phyloP scores from a whole-genome alignment of 306 rosid genomes.

The Pterocarpus santalinus region DNA sequence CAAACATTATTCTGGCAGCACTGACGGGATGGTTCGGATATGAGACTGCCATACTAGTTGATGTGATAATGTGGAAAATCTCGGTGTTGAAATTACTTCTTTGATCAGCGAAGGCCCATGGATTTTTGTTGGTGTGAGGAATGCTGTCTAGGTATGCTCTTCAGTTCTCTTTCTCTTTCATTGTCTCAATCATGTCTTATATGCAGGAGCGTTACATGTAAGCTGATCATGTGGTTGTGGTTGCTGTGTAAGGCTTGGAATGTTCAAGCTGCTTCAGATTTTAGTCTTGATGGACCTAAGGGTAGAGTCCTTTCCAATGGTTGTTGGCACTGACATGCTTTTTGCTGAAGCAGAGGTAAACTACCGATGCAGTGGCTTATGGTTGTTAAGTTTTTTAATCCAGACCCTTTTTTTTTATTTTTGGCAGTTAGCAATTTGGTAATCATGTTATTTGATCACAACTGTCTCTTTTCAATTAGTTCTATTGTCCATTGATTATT shows the following conservation, averaged over 20 bases:
- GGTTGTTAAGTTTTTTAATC: neutral
- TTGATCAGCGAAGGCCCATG: constrained; percentile 51
- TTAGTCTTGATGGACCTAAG: constrained; percentile 44
- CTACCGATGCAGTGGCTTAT: neutral
- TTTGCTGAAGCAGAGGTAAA: constrained; percentile 52
- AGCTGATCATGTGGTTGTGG: neutral
- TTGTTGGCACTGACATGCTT: constrained; percentile 36
- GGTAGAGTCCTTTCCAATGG: constrained; percentile 48
- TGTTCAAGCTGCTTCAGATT: constrained; percentile 37
- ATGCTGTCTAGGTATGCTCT: constrained; percentile 47
- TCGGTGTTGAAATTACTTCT: constrained; percentile 44
- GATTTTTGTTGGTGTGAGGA: constrained; percentile 51
- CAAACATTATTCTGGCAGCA: constrained; percentile 27
- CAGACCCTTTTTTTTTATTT: neutral
- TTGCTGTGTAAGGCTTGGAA: constrained; percentile 53
- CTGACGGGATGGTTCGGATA: constrained; percentile 48
- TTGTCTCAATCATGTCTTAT: neutral
- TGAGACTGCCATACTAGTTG: constrained; percentile 59
- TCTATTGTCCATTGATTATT: neutral
- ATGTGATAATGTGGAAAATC: constrained; percentile 36
- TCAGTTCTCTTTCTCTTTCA: neutral
- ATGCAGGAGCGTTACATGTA: neutral
- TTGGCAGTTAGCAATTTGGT: neutral
- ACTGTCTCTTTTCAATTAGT: neutral
- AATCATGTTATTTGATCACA: neutral